Conservation (phyloP, 108 stramenopile species). For the Mediolabrus comicus region DNA sequence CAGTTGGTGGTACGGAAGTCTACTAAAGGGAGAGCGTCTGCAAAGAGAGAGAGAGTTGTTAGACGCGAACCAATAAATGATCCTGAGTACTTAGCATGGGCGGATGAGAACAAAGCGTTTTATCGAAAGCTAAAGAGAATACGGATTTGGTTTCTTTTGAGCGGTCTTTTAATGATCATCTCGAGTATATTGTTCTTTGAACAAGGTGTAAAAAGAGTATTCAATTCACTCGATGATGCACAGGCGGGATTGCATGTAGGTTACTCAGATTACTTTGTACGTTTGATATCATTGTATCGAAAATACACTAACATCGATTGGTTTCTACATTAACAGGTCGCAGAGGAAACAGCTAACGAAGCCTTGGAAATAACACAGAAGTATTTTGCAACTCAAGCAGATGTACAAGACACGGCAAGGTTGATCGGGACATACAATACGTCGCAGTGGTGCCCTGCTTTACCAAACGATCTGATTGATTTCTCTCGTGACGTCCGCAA, state of each 20-base stretch:
- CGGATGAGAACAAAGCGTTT: conserved; percentile 7
- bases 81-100: conserved; percentile 7
- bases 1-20: conserved; percentile 1
- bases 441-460: conserved; percentile 19
- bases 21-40: background rate
- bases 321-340: conserved; percentile 1
- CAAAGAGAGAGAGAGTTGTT: background rate
- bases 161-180: conserved; percentile 20
- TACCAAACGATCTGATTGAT: background rate
- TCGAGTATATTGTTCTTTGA: conserved; percentile 32
- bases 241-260: conserved; percentile 20
- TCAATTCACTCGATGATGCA: conserved; percentile 29
- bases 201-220: conserved; percentile 17
- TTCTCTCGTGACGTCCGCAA: conserved; percentile 15
- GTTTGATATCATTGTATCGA: background rate
- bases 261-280: background rate
- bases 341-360: conserved; percentile 2
- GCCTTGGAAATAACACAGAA: background rate
- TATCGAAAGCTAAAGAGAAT: conserved; percentile 17
- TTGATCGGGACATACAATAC: conserved; percentile 21
- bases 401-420: conserved; percentile 23
- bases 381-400: conserved; percentile 20
- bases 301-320: background rate
- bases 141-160: conserved; percentile 18
- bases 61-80: conserved; percentile 6